Percentiles rank a stretch among this genome's conserved stretches.
Conservation (phyloP, 106 monocot genomes). For the Triglochin maritima region DNA sequence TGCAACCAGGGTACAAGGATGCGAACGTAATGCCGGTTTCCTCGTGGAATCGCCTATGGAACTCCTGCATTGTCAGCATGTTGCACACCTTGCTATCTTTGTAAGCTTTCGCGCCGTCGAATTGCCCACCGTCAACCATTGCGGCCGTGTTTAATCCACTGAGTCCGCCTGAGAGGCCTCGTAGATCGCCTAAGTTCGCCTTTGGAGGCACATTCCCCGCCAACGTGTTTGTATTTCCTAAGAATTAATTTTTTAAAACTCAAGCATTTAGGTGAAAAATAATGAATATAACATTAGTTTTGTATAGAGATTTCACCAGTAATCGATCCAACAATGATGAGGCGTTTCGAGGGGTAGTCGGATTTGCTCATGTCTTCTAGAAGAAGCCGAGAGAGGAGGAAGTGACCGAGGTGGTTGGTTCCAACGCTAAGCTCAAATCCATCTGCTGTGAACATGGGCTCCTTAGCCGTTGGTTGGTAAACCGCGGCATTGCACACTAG, state of each 20-base stretch:
- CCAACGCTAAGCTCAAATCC: slow-evolving; percentile 96
- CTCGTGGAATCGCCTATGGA: slow-evolving; percentile 82
- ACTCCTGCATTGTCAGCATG: slow-evolving; percentile 98
- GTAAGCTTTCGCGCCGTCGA: slow-evolving; percentile 91
- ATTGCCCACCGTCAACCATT: slow-evolving; percentile 81
- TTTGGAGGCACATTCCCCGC: slow-evolving; percentile 92
- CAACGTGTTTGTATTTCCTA: slow-evolving; percentile 92
- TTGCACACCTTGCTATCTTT: slow-evolving; percentile 99
- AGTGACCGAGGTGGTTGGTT: slow-evolving; percentile 86
- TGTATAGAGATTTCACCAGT: slow-evolving; percentile 36
- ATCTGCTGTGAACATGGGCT: slow-evolving; percentile 81
- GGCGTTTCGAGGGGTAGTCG: slow-evolving; percentile 67
- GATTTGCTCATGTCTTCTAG: slow-evolving; percentile 54
- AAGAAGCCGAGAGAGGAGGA: slow-evolving; percentile 60
- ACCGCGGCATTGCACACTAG: slow-evolving; percentile 93
- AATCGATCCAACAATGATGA: slow-evolving; percentile 93
- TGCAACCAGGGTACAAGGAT: slow-evolving; percentile 89
- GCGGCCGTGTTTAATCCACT: slow-evolving; percentile 36
- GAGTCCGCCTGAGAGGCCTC: slow-evolving; percentile 60
- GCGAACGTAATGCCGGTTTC: slow-evolving; percentile 81
- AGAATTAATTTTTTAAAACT: background rate
- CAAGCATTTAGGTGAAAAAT: background rate
- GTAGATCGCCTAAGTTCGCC: slow-evolving; percentile 74
- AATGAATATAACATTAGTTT: background rate
- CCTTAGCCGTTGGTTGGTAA: slow-evolving; percentile 69